phyloP scores from a whole-genome alignment of 2,329 filamentous ascomycete genomes.

The Bipolaris bicolor region DNA sequence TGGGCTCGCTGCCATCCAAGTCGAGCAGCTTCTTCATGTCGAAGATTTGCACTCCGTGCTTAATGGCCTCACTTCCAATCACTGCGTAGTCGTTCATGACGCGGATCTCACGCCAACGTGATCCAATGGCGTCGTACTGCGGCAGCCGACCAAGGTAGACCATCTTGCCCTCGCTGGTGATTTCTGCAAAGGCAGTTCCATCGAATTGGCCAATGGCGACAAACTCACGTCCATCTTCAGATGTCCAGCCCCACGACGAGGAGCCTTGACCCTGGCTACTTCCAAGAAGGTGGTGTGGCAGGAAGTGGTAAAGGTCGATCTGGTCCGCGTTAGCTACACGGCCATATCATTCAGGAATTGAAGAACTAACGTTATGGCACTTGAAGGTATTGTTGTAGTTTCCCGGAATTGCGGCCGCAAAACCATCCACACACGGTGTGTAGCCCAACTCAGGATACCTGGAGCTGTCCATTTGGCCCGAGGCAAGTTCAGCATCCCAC shows the following conservation, averaged over 20 bases:
- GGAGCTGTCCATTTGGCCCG: constrained; percentile 36
- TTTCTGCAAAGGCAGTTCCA: constrained; percentile 39
- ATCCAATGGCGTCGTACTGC: constrained; percentile 51
- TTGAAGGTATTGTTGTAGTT: constrained; percentile 45
- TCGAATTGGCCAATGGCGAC: constrained; percentile 58
- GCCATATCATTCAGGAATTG: neutral
- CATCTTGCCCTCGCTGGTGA: constrained; percentile 56
- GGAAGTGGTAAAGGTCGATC: constrained; percentile 62
- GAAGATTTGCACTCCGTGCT: constrained; percentile 65
- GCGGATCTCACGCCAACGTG: constrained; percentile 59
- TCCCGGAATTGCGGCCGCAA: constrained; percentile 43
- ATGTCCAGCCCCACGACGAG: constrained; percentile 60
- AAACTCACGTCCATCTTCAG: constrained; percentile 59
- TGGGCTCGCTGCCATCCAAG: constrained; percentile 31
- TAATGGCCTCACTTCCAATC: constrained; percentile 45
- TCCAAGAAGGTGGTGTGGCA: constrained; percentile 59
- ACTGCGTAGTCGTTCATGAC: constrained; percentile 47
- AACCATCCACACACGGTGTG: constrained; percentile 40
- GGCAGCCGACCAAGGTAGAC: constrained; percentile 59
- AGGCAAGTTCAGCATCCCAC: constrained; percentile 34
- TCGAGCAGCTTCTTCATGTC: constrained; percentile 59
- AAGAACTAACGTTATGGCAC: constrained; percentile 42
- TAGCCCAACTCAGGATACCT: constrained; percentile 39
- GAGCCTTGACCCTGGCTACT: constrained; percentile 49
- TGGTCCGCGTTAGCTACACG: constrained; percentile 17